Percentiles rank a stretch among this genome's conserved stretches.
These are phyloP conservation scores for Coemansia sp. DNA, from an alignment of 192 early-diverging fungal genomes.

Conservation along the genomic window DNA sequence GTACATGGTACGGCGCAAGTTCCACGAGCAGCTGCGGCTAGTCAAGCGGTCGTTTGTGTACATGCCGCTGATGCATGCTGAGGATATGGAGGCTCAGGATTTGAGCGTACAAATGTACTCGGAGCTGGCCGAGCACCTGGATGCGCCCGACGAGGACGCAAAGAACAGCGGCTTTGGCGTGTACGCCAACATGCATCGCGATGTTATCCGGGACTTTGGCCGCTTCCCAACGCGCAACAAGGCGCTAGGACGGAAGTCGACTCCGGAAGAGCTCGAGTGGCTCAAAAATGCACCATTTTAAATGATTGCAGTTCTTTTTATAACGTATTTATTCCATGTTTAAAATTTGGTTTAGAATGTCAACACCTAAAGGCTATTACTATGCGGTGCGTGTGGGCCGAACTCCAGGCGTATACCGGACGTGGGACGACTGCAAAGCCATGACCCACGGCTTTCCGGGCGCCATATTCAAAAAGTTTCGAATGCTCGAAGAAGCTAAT, in stretches of 20 bases:
- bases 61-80: conserved; percentile 65
- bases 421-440: conserved; percentile 64
- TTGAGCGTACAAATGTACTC: conserved; percentile 54
- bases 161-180: conserved; percentile 35
- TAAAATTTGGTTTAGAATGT: conserved; percentile 1
- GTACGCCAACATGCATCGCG: conserved; percentile 52
- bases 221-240: conserved; percentile 63
- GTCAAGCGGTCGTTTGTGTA: conserved; percentile 58
- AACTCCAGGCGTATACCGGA: conserved; percentile 23
- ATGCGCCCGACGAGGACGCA: conserved; percentile 37
- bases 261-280: conserved; percentile 58
- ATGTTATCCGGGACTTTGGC: conserved; percentile 61
- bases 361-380: conserved; percentile 9
- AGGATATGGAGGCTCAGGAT: conserved; percentile 61
- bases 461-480: conserved; percentile 67
- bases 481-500: conserved; percentile 55
- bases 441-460: conserved; percentile 56
- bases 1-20: conserved; percentile 53
- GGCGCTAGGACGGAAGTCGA: conserved; percentile 55
- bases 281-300: conserved; percentile 43
- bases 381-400: conserved; percentile 44
- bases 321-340: no score
- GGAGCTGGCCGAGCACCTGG: conserved; percentile 43
- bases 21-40: conserved; percentile 53
- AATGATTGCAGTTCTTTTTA: conserved; percentile 2